phyloP scores from a whole-genome alignment of 257 asterid species.

The Apocynum venetum region DNA sequence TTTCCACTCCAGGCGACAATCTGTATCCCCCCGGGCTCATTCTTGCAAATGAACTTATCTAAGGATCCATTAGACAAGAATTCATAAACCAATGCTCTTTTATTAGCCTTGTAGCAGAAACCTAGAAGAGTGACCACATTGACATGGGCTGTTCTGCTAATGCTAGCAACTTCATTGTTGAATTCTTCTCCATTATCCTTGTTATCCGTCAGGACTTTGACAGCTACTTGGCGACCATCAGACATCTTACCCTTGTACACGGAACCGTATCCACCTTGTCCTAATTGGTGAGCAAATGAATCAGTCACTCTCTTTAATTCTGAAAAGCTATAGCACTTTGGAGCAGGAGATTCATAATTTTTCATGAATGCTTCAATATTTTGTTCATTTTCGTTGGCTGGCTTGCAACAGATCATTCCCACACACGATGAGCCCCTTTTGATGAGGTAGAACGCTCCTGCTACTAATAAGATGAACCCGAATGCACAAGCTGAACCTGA shows the following conservation, averaged over 20 bases:
- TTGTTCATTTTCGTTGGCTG: slow-evolving; percentile 13
- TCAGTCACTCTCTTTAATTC: slow-evolving; percentile 30
- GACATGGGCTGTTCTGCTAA: slow-evolving; percentile 11
- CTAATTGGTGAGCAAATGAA: slow-evolving; percentile 41
- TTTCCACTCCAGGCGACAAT: slow-evolving; percentile 35
- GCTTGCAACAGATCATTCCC: background rate
- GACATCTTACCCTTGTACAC: slow-evolving; percentile 51
- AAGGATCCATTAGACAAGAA: slow-evolving; percentile 54
- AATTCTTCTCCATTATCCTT: background rate
- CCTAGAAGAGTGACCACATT: slow-evolving; percentile 9
- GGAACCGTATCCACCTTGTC: slow-evolving; percentile 48
- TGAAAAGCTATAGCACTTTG: slow-evolving; percentile 10
- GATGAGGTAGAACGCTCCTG: slow-evolving; percentile 17
- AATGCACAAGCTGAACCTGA: slow-evolving; percentile 29
- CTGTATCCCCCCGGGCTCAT: slow-evolving; percentile 11
- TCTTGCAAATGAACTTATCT: slow-evolving; percentile 40
- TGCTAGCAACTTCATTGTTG: slow-evolving; percentile 2
- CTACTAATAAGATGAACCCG: slow-evolving; percentile 10
- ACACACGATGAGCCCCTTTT: slow-evolving; percentile 8
- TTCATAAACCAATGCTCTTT: slow-evolving; percentile 8
- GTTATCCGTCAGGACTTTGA: slow-evolving; percentile 34
- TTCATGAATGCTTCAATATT: slow-evolving; percentile 12
- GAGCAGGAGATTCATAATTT: slow-evolving; percentile 1
- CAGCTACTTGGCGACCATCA: slow-evolving; percentile 44
- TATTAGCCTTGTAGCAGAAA: slow-evolving; percentile 1